phyloP scores from a whole-genome alignment of 164 flowering plant species.

The Berberis thunbergii region DNA sequence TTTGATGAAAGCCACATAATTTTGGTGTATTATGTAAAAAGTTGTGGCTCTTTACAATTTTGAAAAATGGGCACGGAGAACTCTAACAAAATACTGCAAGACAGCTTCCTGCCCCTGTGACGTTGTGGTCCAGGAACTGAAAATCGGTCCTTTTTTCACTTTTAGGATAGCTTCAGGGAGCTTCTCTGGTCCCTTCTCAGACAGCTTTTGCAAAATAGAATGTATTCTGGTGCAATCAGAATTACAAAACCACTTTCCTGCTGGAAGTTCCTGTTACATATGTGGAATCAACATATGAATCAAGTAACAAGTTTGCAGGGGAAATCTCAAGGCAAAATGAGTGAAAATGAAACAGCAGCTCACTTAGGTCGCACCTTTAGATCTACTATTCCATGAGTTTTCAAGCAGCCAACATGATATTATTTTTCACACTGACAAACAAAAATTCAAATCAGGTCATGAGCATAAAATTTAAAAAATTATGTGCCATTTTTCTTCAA shows the following conservation, averaged over 20 bases:
- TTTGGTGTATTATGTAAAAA: no score
- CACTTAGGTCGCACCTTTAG: neutral
- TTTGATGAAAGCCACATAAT: no score
- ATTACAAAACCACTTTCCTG: neutral
- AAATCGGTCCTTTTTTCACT: neutral
- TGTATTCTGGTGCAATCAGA: neutral
- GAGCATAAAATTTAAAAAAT: neutral
- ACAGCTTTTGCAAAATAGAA: neutral
- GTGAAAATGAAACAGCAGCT: neutral
- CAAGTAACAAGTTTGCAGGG: neutral
- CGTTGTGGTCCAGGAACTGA: no score
- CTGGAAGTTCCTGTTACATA: slow-evolving; percentile 41
- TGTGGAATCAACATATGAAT: neutral
- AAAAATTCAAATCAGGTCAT: neutral
- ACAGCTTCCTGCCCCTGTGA: no score
- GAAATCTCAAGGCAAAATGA: neutral
- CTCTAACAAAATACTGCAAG: no score
- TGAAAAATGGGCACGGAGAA: no score
- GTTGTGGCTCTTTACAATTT: no score
- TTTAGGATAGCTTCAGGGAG: neutral
- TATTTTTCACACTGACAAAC: neutral
- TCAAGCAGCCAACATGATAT: neutral
- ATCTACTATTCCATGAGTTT: neutral
- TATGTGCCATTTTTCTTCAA: no score
- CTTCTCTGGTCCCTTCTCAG: slow-evolving; percentile 13